Base-by-base conservation (phyloP, 192 early-diverging fungal genomes). In the Coemansia sp. region DNA sequence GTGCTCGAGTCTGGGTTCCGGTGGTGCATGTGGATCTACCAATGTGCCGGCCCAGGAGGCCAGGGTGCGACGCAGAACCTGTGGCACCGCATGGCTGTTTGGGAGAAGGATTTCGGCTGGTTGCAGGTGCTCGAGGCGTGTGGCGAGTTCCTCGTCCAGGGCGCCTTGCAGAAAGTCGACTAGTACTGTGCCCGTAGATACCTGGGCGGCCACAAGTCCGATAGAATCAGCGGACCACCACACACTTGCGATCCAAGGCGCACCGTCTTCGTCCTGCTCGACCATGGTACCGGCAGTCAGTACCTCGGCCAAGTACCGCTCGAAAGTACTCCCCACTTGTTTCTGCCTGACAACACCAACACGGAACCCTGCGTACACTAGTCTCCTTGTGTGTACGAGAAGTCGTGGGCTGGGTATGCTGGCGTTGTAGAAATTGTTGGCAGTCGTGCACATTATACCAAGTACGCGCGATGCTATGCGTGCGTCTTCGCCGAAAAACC, bases 401-500 rank as follows among this genome's bases (percentile, higher is more conserved):
- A 95, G 68, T 13, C 93, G 81, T 50, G 84, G 86, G 1, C 78
- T 77, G 0, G 93, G 93, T 17, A 95, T 82, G 48, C 88, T 88
- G 3, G 88, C 87, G 24, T 85, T 85, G 59, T 77, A 81, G 78
- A 93, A 87, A 62, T 85, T 85, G 49, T 83, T 86, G 49, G 88
- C 87, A 39, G 65, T 63, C 51, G 86, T 90, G 53, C 88, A 86
- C 24, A 87, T 87, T 64, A 95, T 93, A 25, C 84, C 78, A 5
- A 95, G 81, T 33, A 85, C 80, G 17, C 78, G 80, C 13, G 90
- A 84, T 0, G 87, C 88, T 23, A 85, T 81, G 57, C 87, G 78
- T 14, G 93, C 91, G 66, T 95, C 93, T 22, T 91, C 83, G 30
- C 81, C 90, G 80, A 96, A 96, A 47, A 96, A 93, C 10, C 89